These are phyloP conservation scores for Thelonectria discophora DNA, from an alignment of 2,329 filamentous ascomycete genomes.

Conservation along the genomic window DNA sequence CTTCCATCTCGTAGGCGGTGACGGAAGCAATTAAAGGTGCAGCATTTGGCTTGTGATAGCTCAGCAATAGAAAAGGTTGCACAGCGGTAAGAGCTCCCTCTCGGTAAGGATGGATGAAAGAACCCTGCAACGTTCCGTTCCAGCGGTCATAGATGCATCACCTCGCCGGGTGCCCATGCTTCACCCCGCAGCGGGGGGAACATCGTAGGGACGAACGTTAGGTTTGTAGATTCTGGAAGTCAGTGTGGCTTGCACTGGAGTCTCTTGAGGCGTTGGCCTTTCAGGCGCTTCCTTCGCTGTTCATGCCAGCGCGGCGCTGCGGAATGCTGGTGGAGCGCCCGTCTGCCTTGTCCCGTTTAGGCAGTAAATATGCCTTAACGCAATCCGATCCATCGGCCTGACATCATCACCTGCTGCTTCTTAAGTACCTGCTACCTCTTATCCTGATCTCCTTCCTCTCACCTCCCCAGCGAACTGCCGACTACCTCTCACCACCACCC, in stretches of 20 bases:
- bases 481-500: constrained; percentile 1
- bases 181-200: too few relatives aligned
- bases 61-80: too few relatives aligned
- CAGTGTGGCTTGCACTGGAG: too few relatives aligned
- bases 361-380: neutral
- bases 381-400: constrained; percentile 28
- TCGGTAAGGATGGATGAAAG: neutral
- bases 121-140: neutral
- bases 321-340: too few relatives aligned
- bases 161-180: too few relatives aligned
- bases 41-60: neutral
- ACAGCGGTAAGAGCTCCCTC: too few relatives aligned
- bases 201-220: too few relatives aligned
- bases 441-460: too few relatives aligned
- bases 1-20: too few relatives aligned
- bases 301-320: neutral
- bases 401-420: constrained; percentile 39
- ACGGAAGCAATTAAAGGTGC: too few relatives aligned
- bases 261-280: neutral
- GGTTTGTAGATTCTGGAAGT: too few relatives aligned
- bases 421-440: too few relatives aligned
- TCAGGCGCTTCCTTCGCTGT: neutral
- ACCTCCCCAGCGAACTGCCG: neutral
- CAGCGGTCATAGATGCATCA: neutral
- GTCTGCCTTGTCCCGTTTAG: constrained; percentile 6